These are phyloP conservation scores for Penicillium glabrum DNA, from an alignment of 2,329 filamentous ascomycete species.

Conservation along the genomic window DNA sequence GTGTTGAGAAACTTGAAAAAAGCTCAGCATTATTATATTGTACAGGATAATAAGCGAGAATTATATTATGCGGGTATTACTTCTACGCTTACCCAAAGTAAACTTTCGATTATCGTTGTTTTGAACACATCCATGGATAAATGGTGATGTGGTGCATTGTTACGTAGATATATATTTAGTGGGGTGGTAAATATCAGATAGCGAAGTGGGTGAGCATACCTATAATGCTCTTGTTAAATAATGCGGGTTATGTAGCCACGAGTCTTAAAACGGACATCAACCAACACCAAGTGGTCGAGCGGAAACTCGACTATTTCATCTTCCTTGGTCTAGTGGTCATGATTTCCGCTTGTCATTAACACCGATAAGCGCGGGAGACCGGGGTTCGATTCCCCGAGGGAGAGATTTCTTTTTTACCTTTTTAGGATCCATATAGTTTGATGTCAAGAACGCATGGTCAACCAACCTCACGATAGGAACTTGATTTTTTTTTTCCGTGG, in stretches of 20 bases:
- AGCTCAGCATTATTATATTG: too few species aligned
- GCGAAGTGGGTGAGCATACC: too few species aligned
- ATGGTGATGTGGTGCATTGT: background rate
- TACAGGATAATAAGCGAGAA: too few species aligned
- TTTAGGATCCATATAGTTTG: background rate
- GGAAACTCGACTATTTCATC: conserved; percentile 21
- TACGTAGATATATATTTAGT: background rate
- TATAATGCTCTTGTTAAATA: background rate
- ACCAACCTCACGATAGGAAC: too few species aligned
- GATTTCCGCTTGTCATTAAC: conserved; percentile 41
- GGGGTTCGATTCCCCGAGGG: conserved; percentile 40
- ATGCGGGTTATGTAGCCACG: background rate
- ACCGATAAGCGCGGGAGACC: conserved; percentile 37
- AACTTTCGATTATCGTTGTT: too few species aligned
- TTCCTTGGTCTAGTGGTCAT: conserved; percentile 42
- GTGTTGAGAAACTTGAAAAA: too few species aligned
- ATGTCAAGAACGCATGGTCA: too few species aligned
- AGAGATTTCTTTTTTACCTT: conserved; percentile 30
- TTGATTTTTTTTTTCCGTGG: too few species aligned
- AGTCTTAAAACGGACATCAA: background rate
- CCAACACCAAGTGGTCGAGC: conserved; percentile 26
- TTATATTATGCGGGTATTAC: too few species aligned
- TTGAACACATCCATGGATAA: too few species aligned
- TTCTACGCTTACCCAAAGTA: too few species aligned
- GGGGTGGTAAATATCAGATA: too few species aligned